A percentile compares a stretch with the other conserved stretches of the same genome.
Evolutionary conservation across 2,329 filamentous ascomycete species (phyloP).

Genomic region (Endoconidiophora laricicola): DNA sequence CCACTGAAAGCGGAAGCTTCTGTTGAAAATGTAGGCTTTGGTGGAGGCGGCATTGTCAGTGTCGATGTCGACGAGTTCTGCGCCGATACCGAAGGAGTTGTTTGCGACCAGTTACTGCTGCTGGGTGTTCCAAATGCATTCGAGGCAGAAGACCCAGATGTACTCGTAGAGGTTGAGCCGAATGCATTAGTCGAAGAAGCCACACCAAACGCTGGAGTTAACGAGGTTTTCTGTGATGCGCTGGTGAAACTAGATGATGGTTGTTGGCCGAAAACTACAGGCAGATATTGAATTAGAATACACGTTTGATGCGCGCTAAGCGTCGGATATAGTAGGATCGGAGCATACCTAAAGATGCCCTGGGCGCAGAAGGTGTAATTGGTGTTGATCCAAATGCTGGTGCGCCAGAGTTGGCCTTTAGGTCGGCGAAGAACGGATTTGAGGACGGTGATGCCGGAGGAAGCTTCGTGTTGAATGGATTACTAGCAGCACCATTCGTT

Average conservation of each 20-base stretch:
- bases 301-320: neutral
- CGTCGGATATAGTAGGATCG: neutral
- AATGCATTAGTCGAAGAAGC: too few species aligned
- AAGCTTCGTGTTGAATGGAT: slow-evolving; percentile 7
- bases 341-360: slow-evolving; percentile 6
- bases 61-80: neutral
- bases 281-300: neutral
- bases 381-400: slow-evolving; percentile 1
- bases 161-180: neutral
- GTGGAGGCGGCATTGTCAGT: neutral
- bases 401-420: neutral
- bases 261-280: neutral
- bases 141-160: neutral
- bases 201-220: neutral
- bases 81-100: neutral
- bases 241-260: neutral
- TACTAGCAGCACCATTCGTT: neutral
- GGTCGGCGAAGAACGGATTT: slow-evolving; percentile 8
- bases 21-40: neutral
- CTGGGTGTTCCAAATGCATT: neutral
- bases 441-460: slow-evolving; percentile 1
- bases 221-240: neutral
- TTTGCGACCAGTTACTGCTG: neutral
- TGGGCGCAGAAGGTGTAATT: neutral
- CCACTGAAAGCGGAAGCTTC: too few species aligned